phyloP scores from a whole-genome alignment of 148 eudicot species.

The Arctostaphylos glauca region DNA sequence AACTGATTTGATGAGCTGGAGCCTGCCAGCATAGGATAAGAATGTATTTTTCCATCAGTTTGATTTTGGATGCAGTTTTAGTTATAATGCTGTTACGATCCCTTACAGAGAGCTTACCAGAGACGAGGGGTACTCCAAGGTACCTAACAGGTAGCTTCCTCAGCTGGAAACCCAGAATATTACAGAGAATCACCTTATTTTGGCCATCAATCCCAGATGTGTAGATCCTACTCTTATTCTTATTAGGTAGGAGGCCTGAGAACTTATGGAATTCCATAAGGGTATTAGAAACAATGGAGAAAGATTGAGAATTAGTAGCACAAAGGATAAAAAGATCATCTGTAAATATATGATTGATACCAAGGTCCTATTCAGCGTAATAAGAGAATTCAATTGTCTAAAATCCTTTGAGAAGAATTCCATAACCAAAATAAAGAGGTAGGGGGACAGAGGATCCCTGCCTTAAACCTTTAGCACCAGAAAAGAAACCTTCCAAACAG shows the following conservation, averaged over 20 bases:
- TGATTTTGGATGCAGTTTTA: neutral
- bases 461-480: neutral
- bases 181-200: neutral
- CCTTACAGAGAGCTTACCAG: neutral
- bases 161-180: neutral
- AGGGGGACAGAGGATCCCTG: neutral
- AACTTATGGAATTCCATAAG: neutral
- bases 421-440: neutral
- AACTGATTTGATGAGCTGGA: neutral
- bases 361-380: neutral
- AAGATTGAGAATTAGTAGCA: neutral
- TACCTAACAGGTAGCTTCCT: neutral
- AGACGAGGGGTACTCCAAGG: neutral
- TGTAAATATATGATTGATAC: neutral
- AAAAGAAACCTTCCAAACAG: neutral
- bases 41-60: neutral
- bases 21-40: neutral
- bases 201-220: neutral
- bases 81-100: neutral
- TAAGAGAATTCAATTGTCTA: neutral
- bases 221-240: neutral
- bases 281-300: neutral
- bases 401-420: neutral
- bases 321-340: neutral
- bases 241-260: neutral